phyloP scores from a whole-genome alignment of 2,329 filamentous ascomycete species.

The Aspergillus felis region DNA sequence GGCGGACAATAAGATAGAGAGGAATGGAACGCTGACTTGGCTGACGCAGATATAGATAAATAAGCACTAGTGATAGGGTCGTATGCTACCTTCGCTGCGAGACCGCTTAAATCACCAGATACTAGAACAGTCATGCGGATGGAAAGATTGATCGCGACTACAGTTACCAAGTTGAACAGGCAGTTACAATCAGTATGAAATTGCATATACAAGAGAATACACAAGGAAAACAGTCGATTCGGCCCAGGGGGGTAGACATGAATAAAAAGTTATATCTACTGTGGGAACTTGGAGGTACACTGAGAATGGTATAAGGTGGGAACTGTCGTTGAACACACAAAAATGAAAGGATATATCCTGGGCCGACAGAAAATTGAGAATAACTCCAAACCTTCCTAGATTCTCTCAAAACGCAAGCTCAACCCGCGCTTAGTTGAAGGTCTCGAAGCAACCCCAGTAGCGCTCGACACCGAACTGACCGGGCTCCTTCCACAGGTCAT shows the following conservation, averaged over 20 bases:
- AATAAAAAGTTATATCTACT: constrained; percentile 19
- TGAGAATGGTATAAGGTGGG: constrained; percentile 3
- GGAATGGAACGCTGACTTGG: no score
- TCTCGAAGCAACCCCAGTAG: constrained; percentile 65
- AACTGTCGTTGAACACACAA: neutral
- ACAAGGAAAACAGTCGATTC: constrained; percentile 22
- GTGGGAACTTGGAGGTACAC: constrained; percentile 13
- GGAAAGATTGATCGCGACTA: neutral
- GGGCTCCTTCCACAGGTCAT: constrained; percentile 77
- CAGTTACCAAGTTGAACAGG: constrained; percentile 8
- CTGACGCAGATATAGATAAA: no score
- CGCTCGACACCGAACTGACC: constrained; percentile 72
- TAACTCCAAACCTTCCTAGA: constrained; percentile 15
- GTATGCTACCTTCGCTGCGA: no score
- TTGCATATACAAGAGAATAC: constrained; percentile 20
- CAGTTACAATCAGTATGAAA: constrained; percentile 6
- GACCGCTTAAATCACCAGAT: no score
- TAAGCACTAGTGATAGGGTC: no score
- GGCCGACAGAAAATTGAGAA: constrained; percentile 9
- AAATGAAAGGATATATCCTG: constrained; percentile 7
- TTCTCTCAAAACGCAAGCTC: constrained; percentile 7
- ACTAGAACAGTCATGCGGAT: neutral
- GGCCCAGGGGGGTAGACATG: constrained; percentile 24
- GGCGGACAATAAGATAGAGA: no score
- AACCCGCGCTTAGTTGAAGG: constrained; percentile 41